Conservation (phyloP, 257 asterid genomes). For the Misopates orontium region DNA sequence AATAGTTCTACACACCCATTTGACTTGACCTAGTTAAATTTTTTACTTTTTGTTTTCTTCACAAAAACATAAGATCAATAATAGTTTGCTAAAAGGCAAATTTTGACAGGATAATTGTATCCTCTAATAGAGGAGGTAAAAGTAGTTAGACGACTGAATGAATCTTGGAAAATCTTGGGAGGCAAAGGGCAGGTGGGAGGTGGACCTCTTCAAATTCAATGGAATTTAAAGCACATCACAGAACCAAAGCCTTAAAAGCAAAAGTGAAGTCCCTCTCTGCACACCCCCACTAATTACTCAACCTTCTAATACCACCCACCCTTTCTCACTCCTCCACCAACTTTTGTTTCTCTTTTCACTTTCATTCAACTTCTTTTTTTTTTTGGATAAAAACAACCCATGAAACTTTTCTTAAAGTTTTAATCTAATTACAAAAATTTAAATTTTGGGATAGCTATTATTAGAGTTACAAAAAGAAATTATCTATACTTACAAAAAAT, state of each 20-base stretch:
- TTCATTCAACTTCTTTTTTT: neutral
- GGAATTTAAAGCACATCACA: conserved; percentile 26
- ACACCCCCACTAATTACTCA: conserved; percentile 3
- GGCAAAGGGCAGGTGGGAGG: conserved; percentile 10
- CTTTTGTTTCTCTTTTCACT: neutral
- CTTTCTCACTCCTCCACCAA: conserved; percentile 24
- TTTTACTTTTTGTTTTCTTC: too few species aligned
- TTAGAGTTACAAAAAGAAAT: too few species aligned
- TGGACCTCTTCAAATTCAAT: conserved; percentile 28
- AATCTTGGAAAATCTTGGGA: neutral
- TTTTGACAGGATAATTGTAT: neutral
- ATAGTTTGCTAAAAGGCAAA: neutral
- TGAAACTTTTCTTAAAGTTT: too few species aligned
- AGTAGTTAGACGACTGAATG: neutral
- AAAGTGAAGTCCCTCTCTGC: conserved; percentile 27
- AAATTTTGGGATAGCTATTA: too few species aligned
- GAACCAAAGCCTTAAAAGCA: conserved; percentile 29
- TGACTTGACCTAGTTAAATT: too few species aligned
- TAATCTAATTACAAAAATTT: too few species aligned
- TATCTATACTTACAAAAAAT: too few species aligned
- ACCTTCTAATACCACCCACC: conserved; percentile 36
- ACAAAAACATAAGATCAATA: neutral
- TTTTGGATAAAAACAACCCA: too few species aligned
- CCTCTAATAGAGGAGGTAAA: neutral
- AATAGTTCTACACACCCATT: too few species aligned